phyloP scores from a whole-genome alignment of 352 stramenopile species.

The Globisporangium spiculum region DNA sequence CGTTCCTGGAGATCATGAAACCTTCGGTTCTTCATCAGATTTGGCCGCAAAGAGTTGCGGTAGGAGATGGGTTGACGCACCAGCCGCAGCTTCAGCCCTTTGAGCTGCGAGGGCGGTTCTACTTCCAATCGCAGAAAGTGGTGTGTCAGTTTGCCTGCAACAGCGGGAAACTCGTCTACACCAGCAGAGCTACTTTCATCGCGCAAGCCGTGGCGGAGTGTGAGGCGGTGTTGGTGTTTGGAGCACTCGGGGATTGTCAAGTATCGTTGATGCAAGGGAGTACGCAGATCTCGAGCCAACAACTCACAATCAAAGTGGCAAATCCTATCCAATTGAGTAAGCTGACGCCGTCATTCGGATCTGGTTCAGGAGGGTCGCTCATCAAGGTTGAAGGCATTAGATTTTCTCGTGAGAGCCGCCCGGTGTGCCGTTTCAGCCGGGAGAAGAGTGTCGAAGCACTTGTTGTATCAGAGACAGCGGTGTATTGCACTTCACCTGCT shows the following conservation, averaged over 20 bases:
- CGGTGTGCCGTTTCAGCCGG: constrained; percentile 34
- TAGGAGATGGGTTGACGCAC: not conserved
- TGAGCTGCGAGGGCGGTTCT: constrained; percentile 30
- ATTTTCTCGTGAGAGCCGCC: constrained; percentile 21
- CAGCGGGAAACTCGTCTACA: constrained; percentile 2
- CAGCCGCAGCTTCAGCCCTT: constrained; percentile 13
- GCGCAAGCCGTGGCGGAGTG: constrained; percentile 28
- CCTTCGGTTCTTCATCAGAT: constrained; percentile 5
- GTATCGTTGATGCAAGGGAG: constrained; percentile 25
- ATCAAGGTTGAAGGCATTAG: constrained; percentile 32
- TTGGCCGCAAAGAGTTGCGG: constrained; percentile 5
- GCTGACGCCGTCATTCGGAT: constrained; percentile 25
- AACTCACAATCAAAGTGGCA: constrained; percentile 13
- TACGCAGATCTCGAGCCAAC: constrained; percentile 29
- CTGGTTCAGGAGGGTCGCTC: constrained; percentile 23
- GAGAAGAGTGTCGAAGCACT: constrained; percentile 14
- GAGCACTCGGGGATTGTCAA: constrained; percentile 14
- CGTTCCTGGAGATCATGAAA: constrained; percentile 14
- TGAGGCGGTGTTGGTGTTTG: constrained; percentile 8
- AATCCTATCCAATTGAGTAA: constrained; percentile 16
- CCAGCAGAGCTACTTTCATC: constrained; percentile 13
- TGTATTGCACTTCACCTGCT: constrained; percentile 26
- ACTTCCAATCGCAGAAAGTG: constrained; percentile 20
- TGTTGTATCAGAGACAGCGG: constrained; percentile 20
- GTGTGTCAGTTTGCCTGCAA: constrained; percentile 27